Evolutionary conservation across 352 stramenopile species (phyloP), one percentile per base, ranked within the genome.

Genomic region (Phytophthora tubulina): DNA sequence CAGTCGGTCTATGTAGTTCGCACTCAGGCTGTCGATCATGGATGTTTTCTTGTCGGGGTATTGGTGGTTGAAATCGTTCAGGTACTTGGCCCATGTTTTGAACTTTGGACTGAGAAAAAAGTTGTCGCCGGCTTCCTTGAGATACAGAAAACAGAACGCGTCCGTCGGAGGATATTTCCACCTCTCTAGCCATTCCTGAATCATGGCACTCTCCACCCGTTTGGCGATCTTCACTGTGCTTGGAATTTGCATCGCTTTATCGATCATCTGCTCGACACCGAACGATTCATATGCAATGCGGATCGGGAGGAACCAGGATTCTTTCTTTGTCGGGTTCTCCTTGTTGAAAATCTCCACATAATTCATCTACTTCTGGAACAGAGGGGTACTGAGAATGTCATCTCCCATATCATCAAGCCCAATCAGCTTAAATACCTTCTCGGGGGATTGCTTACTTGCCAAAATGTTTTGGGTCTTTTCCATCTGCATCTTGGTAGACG

Each of bases 261-360:
- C n/a, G 10, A 46, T 11, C n/a, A 58, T 15, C 2, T 1, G 21
- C 21, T 21, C 21, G 21, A 21, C 35, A 21, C 2, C 8, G 7
- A 58, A 10, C 14, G 14, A 11, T 42, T 42, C 9, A 3, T 13
- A 15, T 13, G 36, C 0, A 35, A 2, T 45, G 21, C 1, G 21
- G 21, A 21, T 21, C 21, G 39, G 0, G 11, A n/a, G 8, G 39
- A 50, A 50, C 44, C 44, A 50, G 44, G 44, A 50, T 31, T 50
- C 44, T 10, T 50, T 1, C 44, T 13, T 27, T 8, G 0, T 8
- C 4, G 44, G 44, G 17, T 50, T 0, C 6, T 31, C 13, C 21
- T 50, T 50, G 17, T 50, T 50, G 44, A 50, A 50, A 50, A 30
- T 21, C 0, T 50, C 17, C 49, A 56, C 49, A 30, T 56, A 56